phyloP scores from a whole-genome alignment of 2,329 filamentous ascomycete species.

The Hymenoscyphus scutula region DNA sequence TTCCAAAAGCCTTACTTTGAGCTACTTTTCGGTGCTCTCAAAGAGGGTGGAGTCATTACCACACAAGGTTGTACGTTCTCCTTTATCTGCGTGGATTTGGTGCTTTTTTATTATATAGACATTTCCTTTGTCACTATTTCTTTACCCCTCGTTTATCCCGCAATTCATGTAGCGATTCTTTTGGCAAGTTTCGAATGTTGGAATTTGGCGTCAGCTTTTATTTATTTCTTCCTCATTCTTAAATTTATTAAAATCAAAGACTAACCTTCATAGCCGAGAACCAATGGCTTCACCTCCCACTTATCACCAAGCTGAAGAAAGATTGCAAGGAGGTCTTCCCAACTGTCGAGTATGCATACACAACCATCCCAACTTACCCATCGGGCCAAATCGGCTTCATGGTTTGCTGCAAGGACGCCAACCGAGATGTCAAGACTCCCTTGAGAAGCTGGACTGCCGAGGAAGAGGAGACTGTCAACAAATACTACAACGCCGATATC shows the following conservation, averaged over 20 bases:
- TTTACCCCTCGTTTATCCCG: slow-evolving; percentile 11
- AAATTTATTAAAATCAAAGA: slow-evolving; percentile 5
- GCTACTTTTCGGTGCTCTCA: slow-evolving; percentile 83
- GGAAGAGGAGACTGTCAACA: slow-evolving; percentile 90
- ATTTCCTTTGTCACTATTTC: slow-evolving; percentile 12
- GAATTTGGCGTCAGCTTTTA: slow-evolving; percentile 7
- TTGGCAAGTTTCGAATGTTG: slow-evolving; percentile 9
- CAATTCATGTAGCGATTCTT: slow-evolving; percentile 7
- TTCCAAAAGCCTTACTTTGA: slow-evolving; percentile 99
- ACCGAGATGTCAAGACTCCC: slow-evolving; percentile 79
- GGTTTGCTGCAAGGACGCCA: slow-evolving; percentile 96
- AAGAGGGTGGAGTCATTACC: slow-evolving; percentile 95
- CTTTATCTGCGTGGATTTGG: slow-evolving; percentile 44
- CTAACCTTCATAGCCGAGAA: slow-evolving; percentile 72
- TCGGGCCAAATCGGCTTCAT: slow-evolving; percentile 99
- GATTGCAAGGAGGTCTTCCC: slow-evolving; percentile 97
- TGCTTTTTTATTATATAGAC: slow-evolving; percentile 13
- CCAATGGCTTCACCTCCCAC: slow-evolving; percentile 95
- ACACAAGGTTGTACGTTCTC: slow-evolving; percentile 99
- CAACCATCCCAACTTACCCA: slow-evolving; percentile 98
- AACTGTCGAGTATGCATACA: slow-evolving; percentile 97
- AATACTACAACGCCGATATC: slow-evolving; percentile 96
- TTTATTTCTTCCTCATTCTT: slow-evolving; percentile 5
- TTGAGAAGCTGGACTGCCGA: slow-evolving; percentile 76
- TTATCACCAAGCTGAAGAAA: slow-evolving; percentile 95